These are phyloP conservation scores for Nicotiana otophora DNA, from an alignment of 257 asterid species.

Conservation along the genomic window DNA sequence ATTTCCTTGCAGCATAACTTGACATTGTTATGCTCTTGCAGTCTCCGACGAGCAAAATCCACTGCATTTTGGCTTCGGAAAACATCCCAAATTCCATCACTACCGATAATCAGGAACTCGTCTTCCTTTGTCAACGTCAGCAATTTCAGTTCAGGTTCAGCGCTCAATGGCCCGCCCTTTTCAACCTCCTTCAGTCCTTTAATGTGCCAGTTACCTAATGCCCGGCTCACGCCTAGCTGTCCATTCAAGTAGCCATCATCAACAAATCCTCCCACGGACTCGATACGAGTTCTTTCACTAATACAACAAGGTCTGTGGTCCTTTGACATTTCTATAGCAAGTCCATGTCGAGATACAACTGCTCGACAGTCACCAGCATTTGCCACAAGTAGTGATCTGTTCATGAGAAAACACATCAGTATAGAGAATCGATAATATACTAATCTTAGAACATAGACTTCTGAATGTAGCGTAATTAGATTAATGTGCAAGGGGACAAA, in stretches of 20 bases:
- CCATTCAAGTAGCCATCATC: conserved; percentile 79
- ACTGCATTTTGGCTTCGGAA: conserved; percentile 85
- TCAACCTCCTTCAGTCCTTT: conserved; percentile 71
- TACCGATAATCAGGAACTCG: conserved; percentile 77
- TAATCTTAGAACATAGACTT: neutral
- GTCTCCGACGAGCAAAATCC: conserved; percentile 66
- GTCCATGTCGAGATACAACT: conserved; percentile 67
- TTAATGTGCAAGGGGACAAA: neutral
- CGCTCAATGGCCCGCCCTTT: conserved; percentile 68
- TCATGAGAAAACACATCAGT: neutral
- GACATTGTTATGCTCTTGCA: conserved; percentile 76
- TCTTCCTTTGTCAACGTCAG: conserved; percentile 69
- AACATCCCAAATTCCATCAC: conserved; percentile 89
- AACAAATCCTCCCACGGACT: conserved; percentile 70
- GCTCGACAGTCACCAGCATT: conserved; percentile 96
- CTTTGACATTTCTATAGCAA: conserved; percentile 78
- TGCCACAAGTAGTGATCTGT: conserved; percentile 85
- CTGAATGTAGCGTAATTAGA: neutral
- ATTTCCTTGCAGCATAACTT: conserved; percentile 72
- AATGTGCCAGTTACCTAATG: conserved; percentile 89
- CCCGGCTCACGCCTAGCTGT: conserved; percentile 70
- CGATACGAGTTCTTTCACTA: conserved; percentile 61
- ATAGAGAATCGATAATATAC: neutral
- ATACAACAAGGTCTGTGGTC: conserved; percentile 71
- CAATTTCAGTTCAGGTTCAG: conserved; percentile 80